Percentiles rank a stretch among this genome's conserved stretches.
These are phyloP conservation scores for Boletus barrowsii DNA, from an alignment of 768 basidiomycete species.

Conservation along the genomic window DNA sequence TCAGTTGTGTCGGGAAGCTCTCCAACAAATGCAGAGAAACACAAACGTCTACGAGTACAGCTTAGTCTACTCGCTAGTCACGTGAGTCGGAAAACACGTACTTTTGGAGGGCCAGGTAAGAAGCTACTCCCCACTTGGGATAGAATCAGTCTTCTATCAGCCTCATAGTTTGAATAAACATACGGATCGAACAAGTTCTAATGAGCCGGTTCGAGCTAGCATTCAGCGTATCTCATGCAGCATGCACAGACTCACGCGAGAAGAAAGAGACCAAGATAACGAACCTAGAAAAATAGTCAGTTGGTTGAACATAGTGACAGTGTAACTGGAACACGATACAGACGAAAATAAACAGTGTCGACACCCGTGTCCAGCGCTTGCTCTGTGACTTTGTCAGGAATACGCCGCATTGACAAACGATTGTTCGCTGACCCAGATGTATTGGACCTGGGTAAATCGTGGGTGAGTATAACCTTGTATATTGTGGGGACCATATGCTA, in stretches of 20 bases:
- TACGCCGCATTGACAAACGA: no score
- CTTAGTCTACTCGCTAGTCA: neutral
- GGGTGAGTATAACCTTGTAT: neutral
- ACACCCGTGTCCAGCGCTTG: constrained; percentile 5
- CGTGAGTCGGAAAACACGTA: neutral
- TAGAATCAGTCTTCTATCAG: neutral
- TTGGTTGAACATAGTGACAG: no score
- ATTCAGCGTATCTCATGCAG: neutral
- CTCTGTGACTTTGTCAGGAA: neutral
- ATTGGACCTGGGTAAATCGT: constrained; percentile 1
- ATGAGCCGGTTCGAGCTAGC: neutral
- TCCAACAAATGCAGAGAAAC: neutral
- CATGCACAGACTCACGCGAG: neutral
- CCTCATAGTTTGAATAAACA: neutral
- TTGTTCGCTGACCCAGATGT: constrained; percentile 5
- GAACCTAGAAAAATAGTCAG: neutral
- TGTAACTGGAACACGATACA: no score
- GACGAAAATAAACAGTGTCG: constrained; percentile 6
- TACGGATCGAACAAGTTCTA: neutral
- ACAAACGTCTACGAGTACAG: neutral
- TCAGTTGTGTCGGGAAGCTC: neutral
- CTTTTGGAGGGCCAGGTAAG: neutral
- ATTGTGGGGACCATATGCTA: neutral
- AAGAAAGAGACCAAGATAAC: constrained; percentile 2
- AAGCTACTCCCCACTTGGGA: neutral